A percentile compares a stretch with the other conserved stretches of the same genome.
Evolutionary conservation across 371 early-diverging fungal species (phyloP).

Genomic region (Synchytrium microbalum): DNA sequence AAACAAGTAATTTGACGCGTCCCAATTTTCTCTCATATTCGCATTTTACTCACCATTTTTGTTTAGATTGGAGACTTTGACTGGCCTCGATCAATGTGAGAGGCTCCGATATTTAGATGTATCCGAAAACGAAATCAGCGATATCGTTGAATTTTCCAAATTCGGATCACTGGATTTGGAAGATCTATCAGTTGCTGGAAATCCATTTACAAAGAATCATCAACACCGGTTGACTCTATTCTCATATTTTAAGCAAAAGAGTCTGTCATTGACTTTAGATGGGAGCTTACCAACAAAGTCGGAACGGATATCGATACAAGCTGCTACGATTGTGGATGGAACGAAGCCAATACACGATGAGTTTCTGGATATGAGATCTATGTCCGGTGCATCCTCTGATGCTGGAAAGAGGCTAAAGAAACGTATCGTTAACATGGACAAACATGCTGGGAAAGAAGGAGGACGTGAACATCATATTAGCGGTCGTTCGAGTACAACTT

Average conservation of each 20-base stretch:
- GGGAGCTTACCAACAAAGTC: constrained; percentile 19
- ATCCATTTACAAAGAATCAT: constrained; percentile 25
- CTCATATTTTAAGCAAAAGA: constrained; percentile 28
- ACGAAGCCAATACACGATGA: neutral
- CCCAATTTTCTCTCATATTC: too few relatives aligned
- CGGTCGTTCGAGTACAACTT: neutral
- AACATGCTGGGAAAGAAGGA: neutral
- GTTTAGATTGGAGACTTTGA: constrained; percentile 16
- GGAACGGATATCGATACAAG: constrained; percentile 23
- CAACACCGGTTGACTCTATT: constrained; percentile 27
- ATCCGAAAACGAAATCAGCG: constrained; percentile 24
- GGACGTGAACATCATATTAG: neutral
- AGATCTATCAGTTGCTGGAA: constrained; percentile 21
- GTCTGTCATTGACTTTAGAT: constrained; percentile 23
- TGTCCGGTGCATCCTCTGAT: constrained; percentile 2
- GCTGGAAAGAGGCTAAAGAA: neutral
- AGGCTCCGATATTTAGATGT: constrained; percentile 19
- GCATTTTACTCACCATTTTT: too few relatives aligned
- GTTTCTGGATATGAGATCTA: neutral
- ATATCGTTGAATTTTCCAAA: constrained; percentile 27
- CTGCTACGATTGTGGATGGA: constrained; percentile 17
- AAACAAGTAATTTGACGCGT: too few relatives aligned
- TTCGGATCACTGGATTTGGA: constrained; percentile 17
- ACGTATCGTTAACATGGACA: neutral
- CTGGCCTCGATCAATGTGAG: constrained; percentile 18